Conservation (phyloP, 2,329 filamentous ascomycete genomes). For the Alternaria novae-zelandiae region DNA sequence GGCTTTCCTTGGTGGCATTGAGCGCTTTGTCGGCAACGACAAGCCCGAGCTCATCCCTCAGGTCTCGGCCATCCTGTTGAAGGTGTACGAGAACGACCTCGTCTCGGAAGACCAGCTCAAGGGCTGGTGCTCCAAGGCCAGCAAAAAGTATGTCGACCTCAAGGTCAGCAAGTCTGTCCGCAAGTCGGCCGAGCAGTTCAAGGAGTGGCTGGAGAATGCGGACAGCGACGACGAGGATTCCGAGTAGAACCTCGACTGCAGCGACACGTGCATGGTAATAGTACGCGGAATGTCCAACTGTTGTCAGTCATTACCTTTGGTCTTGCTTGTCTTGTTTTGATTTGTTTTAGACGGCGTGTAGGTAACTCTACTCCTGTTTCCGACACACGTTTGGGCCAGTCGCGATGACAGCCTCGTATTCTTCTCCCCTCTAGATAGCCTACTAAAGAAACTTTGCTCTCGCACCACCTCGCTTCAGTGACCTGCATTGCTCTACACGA, state of each 20-base stretch:
- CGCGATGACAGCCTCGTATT: slow-evolving; percentile 6
- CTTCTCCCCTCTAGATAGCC: slow-evolving; percentile 20
- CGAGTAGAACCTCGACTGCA: slow-evolving; percentile 23
- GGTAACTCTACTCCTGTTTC: slow-evolving; percentile 27
- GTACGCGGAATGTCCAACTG: slow-evolving; percentile 7
- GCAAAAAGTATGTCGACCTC: slow-evolving; percentile 97
- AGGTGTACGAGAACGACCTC: slow-evolving; percentile 90
- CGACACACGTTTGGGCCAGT: neutral
- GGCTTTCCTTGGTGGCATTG: slow-evolving; percentile 91
- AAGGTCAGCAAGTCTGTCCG: slow-evolving; percentile 91
- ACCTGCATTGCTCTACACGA: slow-evolving; percentile 10
- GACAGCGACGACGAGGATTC: slow-evolving; percentile 63
- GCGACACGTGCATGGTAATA: slow-evolving; percentile 1
- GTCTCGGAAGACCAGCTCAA: slow-evolving; percentile 86
- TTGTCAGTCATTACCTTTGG: slow-evolving; percentile 13
- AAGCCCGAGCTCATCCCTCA: slow-evolving; percentile 78
- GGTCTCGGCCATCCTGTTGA: slow-evolving; percentile 85
- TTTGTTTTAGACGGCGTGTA: slow-evolving; percentile 22
- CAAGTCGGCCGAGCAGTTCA: slow-evolving; percentile 91
- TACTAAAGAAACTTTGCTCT: slow-evolving; percentile 19
- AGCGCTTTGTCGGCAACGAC: slow-evolving; percentile 87
- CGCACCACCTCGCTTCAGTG: slow-evolving; percentile 4
- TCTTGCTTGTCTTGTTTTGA: slow-evolving; percentile 15
- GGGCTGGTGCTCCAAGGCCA: slow-evolving; percentile 92
- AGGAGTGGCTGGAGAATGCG: slow-evolving; percentile 86